Evolutionary conservation across 495 filamentous ascomycete genomes (phyloP).

Genomic region (Aspergillus haitiensis): DNA sequence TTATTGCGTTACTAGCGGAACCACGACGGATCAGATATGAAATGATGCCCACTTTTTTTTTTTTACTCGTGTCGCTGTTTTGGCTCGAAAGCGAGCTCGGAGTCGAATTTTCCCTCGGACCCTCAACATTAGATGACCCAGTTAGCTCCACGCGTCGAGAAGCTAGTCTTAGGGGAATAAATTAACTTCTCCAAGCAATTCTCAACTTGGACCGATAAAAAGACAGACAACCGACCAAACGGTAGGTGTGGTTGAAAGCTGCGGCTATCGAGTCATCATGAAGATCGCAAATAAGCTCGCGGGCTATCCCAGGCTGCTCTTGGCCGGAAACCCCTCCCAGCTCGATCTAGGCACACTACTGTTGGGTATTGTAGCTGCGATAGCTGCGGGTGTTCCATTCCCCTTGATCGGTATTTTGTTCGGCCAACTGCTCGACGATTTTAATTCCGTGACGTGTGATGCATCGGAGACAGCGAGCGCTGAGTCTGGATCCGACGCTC

Average conservation of each 20-base stretch:
- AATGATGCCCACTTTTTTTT: too few relatives aligned
- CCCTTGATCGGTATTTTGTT: constrained; percentile 68
- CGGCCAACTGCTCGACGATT: constrained; percentile 64
- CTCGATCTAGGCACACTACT: constrained; percentile 51
- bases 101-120: too few relatives aligned
- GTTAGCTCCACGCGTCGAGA: too few relatives aligned
- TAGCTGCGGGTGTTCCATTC: constrained; percentile 66
- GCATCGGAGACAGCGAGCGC: constrained; percentile 11
- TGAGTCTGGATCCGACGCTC: constrained; percentile 30
- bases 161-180: too few relatives aligned
- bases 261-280: constrained; percentile 25
- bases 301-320: constrained; percentile 43
- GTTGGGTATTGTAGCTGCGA: constrained; percentile 52
- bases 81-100: too few relatives aligned
- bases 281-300: constrained; percentile 36
- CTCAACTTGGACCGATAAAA: background rate
- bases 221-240: too few relatives aligned
- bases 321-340: constrained; percentile 42
- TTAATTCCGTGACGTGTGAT: constrained; percentile 60
- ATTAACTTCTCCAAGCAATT: constrained; percentile 2
- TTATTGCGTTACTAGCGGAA: too few relatives aligned
- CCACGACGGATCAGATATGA: too few relatives aligned
- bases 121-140: too few relatives aligned
- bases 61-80: too few relatives aligned
- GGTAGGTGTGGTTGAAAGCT: background rate